Base-by-base conservation (phyloP, 2,329 filamentous ascomycete genomes). In the Aspergillus sp. region DNA sequence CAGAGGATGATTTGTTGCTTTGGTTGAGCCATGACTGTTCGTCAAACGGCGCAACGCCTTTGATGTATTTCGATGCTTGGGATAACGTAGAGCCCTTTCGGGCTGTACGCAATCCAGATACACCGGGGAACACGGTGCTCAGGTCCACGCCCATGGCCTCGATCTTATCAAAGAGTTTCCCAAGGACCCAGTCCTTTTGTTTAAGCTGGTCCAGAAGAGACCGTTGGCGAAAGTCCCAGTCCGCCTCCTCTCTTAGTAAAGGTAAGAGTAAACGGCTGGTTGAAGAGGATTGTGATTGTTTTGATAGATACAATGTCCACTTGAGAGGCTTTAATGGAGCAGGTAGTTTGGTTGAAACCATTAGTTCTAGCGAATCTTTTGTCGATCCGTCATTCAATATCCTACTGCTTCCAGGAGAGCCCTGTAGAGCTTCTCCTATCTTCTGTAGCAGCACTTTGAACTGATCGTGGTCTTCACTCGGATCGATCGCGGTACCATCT, bases 151-250 rank as follows among this genome's bases (percentile, higher is more conserved):
- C 75, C 33, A 76, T 71, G 1, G 69, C 66, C 51, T 82, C 78
- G 39, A 82, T 70, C 47, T 78, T 76, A 53, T 83, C 79, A 27
- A 81, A 68, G 19, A 84, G 62, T 43, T 76, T 80, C 6, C 66
- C 67, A 40, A 84, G 75, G 12, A 78, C 71, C 57, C 72, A 77
- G 54, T 84, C 81, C 56, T 83, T 84, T 27, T 76, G 72, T 42
- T 67, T 65, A 9, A 84, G 59, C 34, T 72, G 69, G 5, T 70
- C 60, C 12, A 80, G 58, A 5, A 84, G 65, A 19, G 65, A 64
- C 27, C 66, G 59, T 26, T 80, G 69, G 30, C 76, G 73, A 30
- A 64, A 61, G 44, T 73, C 69, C 45, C 74, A 69, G 2, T 64
- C 64, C 29, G 71, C 66, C 12, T 75, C 72, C 19, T 73, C 71